These are phyloP conservation scores for Cocos nucifera DNA, from an alignment of 176 grass and related monocot genomes.

Conservation along the genomic window DNA sequence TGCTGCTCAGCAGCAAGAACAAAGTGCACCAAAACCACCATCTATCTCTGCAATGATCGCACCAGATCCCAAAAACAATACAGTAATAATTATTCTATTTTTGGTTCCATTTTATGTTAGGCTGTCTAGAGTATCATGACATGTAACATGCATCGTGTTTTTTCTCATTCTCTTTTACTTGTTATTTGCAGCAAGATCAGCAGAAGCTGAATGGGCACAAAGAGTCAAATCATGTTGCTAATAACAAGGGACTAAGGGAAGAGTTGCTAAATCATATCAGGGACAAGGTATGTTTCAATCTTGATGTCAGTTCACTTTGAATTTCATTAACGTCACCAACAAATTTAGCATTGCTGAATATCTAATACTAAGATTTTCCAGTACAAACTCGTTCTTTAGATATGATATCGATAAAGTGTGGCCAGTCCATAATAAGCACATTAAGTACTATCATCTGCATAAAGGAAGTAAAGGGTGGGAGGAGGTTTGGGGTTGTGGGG, in stretches of 20 bases:
- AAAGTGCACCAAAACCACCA: constrained; percentile 16
- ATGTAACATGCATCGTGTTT: too few species aligned
- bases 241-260: constrained; percentile 32
- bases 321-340: constrained; percentile 2
- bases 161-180: neutral
- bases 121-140: too few species aligned
- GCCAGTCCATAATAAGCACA: neutral
- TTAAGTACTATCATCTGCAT: neutral
- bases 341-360: constrained; percentile 3
- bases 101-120: too few species aligned
- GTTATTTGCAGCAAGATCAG: constrained; percentile 26
- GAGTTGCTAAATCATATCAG: constrained; percentile 72
- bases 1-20: constrained; percentile 23
- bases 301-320: constrained; percentile 1
- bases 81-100: constrained; percentile 12
- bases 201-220: constrained; percentile 27
- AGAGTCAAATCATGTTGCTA: constrained; percentile 26
- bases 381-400: neutral
- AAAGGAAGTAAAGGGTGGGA: too few species aligned
- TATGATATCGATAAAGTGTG: neutral
- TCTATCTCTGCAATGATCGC: constrained; percentile 8
- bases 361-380: constrained; percentile 2
- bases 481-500: too few species aligned
- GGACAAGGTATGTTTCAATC: constrained; percentile 57
- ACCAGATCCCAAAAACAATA: constrained; percentile 25